Evolutionary conservation across 768 basidiomycete genomes (phyloP).

Genomic region (Arthromyces matolae): DNA sequence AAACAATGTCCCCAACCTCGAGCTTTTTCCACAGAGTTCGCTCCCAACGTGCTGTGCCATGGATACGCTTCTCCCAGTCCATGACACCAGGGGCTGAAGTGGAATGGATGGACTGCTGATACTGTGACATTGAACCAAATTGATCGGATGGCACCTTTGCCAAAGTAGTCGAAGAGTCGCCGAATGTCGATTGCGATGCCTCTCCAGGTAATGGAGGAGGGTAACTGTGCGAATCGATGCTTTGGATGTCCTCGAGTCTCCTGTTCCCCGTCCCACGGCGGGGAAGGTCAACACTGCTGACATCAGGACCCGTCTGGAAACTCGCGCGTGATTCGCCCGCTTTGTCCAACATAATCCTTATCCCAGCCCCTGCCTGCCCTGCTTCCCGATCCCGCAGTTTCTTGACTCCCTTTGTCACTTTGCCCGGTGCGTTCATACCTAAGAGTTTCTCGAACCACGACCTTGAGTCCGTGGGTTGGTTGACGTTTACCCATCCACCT

Average conservation of each 20-base stretch:
- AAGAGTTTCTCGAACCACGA: conserved; percentile 73
- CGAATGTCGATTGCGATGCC: conserved; percentile 33
- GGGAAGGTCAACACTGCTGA: conserved; percentile 39
- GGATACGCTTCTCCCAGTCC: conserved; percentile 68
- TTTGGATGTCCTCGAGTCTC: conserved; percentile 64
- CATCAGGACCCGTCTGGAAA: conserved; percentile 32
- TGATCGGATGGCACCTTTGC: conserved; percentile 31
- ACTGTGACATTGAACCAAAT: conserved; percentile 42
- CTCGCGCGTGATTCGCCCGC: conserved; percentile 39
- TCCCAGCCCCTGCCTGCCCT: conserved; percentile 50
- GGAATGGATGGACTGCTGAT: conserved; percentile 56
- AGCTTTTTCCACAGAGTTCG: conserved; percentile 98
- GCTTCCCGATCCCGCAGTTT: conserved; percentile 83
- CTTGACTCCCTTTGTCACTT: conserved; percentile 79
- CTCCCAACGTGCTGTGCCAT: conserved; percentile 84
- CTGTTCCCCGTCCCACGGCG: conserved; percentile 44
- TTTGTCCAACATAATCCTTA: conserved; percentile 60
- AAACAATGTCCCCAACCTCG: conserved; percentile 93
- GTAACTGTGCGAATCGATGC: conserved; percentile 63
- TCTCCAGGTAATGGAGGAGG: conserved; percentile 44
- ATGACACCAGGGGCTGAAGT: conserved; percentile 66
- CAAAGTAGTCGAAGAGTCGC: conserved; percentile 29
- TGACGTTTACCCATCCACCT: conserved; percentile 83
- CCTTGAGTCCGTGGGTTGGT: conserved; percentile 75
- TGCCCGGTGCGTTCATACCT: conserved; percentile 65